phyloP scores from a whole-genome alignment of 2,329 filamentous ascomycete species.

The Ramularia collo-cygni region DNA sequence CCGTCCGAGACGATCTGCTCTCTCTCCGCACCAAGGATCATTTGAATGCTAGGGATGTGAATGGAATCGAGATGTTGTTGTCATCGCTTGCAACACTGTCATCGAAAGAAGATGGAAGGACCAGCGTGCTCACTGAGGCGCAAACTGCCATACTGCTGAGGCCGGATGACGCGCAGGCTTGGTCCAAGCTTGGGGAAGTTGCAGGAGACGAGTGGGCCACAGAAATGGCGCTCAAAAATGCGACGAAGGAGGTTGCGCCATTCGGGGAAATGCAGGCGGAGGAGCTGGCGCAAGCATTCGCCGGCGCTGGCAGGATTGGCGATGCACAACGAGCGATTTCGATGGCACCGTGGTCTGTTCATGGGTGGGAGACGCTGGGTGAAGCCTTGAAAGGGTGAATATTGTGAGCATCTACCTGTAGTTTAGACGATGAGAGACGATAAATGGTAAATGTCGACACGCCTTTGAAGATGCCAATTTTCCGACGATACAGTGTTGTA shows the following conservation, averaged over 20 bases:
- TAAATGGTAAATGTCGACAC: too few species aligned
- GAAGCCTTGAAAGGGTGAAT: constrained; percentile 2
- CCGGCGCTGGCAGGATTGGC: constrained; percentile 61
- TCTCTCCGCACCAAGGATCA: constrained; percentile 61
- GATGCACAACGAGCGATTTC: constrained; percentile 74
- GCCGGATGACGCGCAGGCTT: constrained; percentile 71
- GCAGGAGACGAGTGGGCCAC: constrained; percentile 52
- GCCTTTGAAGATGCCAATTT: too few species aligned
- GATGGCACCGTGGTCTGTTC: constrained; percentile 66
- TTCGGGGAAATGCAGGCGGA: constrained; percentile 59
- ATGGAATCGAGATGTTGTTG: constrained; percentile 66
- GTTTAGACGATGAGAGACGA: too few species aligned
- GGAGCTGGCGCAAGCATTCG: constrained; percentile 66
- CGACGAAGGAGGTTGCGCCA: constrained; percentile 66
- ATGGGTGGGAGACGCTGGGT: constrained; percentile 16
- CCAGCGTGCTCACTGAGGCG: constrained; percentile 49
- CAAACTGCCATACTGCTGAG: constrained; percentile 73
- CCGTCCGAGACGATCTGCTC: constrained; percentile 71
- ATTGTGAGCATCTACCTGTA: too few species aligned
- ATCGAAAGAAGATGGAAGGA: constrained; percentile 33
- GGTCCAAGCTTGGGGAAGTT: constrained; percentile 64
- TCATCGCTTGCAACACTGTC: constrained; percentile 62
- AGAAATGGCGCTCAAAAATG: constrained; percentile 77
- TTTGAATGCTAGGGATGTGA: constrained; percentile 55
- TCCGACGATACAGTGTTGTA: too few species aligned